Base-by-base conservation (phyloP, 1,284 basidiomycete species). In the Stereum hirsutum region DNA sequence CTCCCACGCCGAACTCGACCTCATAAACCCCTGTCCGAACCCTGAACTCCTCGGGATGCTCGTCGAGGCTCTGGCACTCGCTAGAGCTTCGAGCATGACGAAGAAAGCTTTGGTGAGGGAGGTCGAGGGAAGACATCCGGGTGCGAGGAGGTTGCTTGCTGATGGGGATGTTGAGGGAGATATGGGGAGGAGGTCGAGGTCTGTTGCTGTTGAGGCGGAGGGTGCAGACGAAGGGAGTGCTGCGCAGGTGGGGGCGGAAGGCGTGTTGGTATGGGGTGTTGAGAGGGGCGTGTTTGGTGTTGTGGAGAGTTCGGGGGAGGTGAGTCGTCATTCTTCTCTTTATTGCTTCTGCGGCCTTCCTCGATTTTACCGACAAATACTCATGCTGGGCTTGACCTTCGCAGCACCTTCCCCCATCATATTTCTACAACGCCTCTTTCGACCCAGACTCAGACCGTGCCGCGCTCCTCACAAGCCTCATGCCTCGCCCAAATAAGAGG, bases 351-450 rank as follows among this genome's bases (percentile, higher is more conserved):
- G 20, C 19, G n/a, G 10, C 4, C 33, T 12, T 19, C 33, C 33
- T 11, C 17, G 15, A 10, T 17, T 35, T 10, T 4, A 17, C 14
- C 21, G 17, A n/a, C 33, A n/a, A 35, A 35, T 20, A 10, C 15
- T 17, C 15, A 4, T 45, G 25, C 37, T 39, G n/a, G 15, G 32
- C 28, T 20, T 35, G 30, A 32, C 10, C 12, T 35, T 41, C 19
- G 5, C 33, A 42, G 25, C 64, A 67, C 14, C 59, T 81, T 25
- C 81, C 81, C 50, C 70, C 80, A 30, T 74, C 79, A 51, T 88
- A 81, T 78, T 88, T 85, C 57, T 88, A 88, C 54, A 72, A 82
- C 8, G 77, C 84, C 0, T 81, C 85, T 52, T 56, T 63, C 50
- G 84, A 88, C 53, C 67, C 71, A 49, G 83, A 88, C 56, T 63